A percentile compares a stretch with the other conserved stretches of the same genome.
Conservation (phyloP, 2,329 filamentous ascomycete genomes). For the Nigrograna mackinnonii region DNA sequence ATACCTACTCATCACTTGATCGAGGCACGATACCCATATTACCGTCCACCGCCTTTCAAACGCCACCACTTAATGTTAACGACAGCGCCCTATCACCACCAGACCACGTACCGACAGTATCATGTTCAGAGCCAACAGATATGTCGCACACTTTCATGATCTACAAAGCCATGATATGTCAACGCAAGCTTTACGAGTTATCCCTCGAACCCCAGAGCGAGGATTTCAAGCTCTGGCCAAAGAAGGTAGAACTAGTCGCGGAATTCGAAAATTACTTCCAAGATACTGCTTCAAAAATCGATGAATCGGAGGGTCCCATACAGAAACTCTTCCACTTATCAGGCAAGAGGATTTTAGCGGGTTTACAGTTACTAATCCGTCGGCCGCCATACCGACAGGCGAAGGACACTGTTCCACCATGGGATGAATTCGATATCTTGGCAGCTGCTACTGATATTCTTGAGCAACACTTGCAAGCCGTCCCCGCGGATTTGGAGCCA, state of each 20-base stretch:
- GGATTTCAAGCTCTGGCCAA: background rate
- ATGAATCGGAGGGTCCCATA: background rate
- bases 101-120: background rate
- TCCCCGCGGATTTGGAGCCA: conserved; percentile 3
- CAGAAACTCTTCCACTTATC: background rate
- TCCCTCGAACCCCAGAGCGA: background rate
- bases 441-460: conserved; percentile 6
- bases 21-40: conserved; percentile 9
- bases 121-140: background rate
- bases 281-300: background rate
- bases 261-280: background rate
- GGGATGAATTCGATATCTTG: conserved; percentile 11
- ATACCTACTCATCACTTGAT: conserved; percentile 9
- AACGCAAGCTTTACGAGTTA: conserved; percentile 3
- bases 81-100: background rate
- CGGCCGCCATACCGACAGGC: conserved; percentile 4
- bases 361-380: background rate
- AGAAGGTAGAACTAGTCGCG: background rate
- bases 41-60: background rate
- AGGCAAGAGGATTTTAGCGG: background rate
- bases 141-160: conserved; percentile 8
- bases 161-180: conserved; percentile 7
- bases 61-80: conserved; percentile 1
- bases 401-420: conserved; percentile 6
- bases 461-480: conserved; percentile 7